These are phyloP conservation scores for Leptographium lundbergii DNA, from an alignment of 2,329 filamentous ascomycete species.

Conservation along the genomic window DNA sequence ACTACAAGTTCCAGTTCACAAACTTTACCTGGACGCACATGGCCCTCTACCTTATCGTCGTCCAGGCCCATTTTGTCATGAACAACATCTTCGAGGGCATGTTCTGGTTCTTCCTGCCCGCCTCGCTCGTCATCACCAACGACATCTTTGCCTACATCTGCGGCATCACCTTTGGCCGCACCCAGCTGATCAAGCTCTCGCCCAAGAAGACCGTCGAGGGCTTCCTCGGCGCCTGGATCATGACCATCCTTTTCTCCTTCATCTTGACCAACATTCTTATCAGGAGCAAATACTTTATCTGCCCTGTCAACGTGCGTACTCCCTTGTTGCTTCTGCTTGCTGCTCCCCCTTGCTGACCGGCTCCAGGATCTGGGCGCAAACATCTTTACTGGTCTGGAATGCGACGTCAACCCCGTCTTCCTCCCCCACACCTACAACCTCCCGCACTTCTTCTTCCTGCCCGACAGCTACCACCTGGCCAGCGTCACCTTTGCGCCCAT, in stretches of 20 bases:
- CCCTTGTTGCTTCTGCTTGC: background rate
- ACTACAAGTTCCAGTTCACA: conserved; percentile 98
- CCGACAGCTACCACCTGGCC: conserved; percentile 37
- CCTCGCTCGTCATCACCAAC: conserved; percentile 91
- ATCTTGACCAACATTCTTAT: conserved; percentile 72
- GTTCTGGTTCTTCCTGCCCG: conserved; percentile 99
- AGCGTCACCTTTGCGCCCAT: conserved; percentile 73
- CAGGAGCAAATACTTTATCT: conserved; percentile 94
- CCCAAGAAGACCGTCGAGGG: conserved; percentile 99
- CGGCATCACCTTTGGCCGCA: conserved; percentile 91
- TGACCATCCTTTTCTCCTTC: conserved; percentile 79
- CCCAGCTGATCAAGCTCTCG: conserved; percentile 92
- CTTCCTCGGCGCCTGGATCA: conserved; percentile 91
- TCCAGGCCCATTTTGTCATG: conserved; percentile 98
- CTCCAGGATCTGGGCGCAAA: conserved; percentile 74
- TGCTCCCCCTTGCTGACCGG: background rate
- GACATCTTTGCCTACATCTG: conserved; percentile 98
- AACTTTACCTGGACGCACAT: conserved; percentile 99
- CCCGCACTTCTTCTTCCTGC: conserved; percentile 58
- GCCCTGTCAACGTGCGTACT: conserved; percentile 66
- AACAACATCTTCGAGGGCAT: conserved; percentile 99
- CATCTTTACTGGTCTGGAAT: conserved; percentile 79
- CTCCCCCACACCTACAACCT: conserved; percentile 61
- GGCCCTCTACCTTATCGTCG: conserved; percentile 94
- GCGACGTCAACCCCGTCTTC: conserved; percentile 86